phyloP scores from a whole-genome alignment of 805 yeast species.

The Lachancea cidri region DNA sequence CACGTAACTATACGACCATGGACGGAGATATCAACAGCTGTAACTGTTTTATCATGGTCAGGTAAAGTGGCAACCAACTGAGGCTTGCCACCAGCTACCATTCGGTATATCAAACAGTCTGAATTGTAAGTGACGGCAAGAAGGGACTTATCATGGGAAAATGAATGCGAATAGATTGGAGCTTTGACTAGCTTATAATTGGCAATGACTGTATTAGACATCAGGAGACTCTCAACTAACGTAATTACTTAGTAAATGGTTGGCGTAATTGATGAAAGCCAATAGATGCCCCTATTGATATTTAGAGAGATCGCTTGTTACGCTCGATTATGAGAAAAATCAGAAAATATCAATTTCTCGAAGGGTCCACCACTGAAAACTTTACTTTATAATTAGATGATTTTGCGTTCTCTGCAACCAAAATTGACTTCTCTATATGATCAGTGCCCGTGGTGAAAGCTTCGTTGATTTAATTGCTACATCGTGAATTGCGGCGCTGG shows the following conservation, averaged over 20 bases:
- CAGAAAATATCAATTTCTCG: no score
- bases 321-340: no score
- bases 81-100: conserved; percentile 48
- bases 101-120: conserved; percentile 66
- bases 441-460: no score
- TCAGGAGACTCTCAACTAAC: conserved; percentile 15
- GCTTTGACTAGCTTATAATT: conserved; percentile 67
- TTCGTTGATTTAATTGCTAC: no score
- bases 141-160: conserved; percentile 56
- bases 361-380: no score
- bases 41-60: conserved; percentile 90
- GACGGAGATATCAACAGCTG: conserved; percentile 86
- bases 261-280: not conserved
- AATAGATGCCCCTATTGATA: not conserved
- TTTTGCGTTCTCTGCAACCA: no score
- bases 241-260: not conserved
- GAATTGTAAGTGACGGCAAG: conserved; percentile 82
- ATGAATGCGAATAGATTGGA: conserved; percentile 90
- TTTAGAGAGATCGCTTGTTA: no score
- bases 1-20: conserved; percentile 93
- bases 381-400: no score
- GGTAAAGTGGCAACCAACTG: conserved; percentile 57
- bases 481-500: no score
- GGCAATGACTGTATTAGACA: conserved; percentile 28
- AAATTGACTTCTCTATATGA: no score